A percentile compares a stretch with the other conserved stretches of the same genome.
Conservation (phyloP, 2,329 filamentous ascomycete genomes). For the Neonectria neomacrospora region DNA sequence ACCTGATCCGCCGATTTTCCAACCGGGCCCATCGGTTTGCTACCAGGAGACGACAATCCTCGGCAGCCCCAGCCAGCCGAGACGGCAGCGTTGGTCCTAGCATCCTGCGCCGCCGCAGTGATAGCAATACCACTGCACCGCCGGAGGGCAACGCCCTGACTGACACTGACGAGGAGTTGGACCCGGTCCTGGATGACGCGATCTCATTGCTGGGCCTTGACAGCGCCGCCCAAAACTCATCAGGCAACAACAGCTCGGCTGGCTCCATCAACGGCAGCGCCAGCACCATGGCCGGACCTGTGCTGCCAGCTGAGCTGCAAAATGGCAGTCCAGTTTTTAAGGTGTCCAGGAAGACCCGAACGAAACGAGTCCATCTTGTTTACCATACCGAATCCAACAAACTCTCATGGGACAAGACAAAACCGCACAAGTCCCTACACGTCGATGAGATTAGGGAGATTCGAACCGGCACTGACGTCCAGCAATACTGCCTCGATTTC, state of each 20-base stretch:
- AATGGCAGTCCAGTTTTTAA: constrained; percentile 84
- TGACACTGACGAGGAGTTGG: constrained; percentile 64
- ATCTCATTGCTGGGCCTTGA: constrained; percentile 56
- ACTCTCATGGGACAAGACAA: constrained; percentile 85
- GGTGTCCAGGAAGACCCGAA: constrained; percentile 83
- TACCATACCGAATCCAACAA: constrained; percentile 87
- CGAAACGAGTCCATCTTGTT: constrained; percentile 75
- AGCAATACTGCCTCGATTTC: constrained; percentile 89
- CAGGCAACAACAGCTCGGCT: constrained; percentile 59
- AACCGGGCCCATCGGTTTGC: constrained; percentile 79
- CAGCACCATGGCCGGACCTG: constrained; percentile 69
- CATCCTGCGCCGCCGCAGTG: constrained; percentile 86
- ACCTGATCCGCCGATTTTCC: constrained; percentile 85
- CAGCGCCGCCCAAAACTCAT: constrained; percentile 58
- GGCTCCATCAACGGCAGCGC: constrained; percentile 58
- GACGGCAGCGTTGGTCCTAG: constrained; percentile 91
- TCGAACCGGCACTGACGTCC: constrained; percentile 82
- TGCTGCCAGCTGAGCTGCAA: constrained; percentile 80
- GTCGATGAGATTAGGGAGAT: constrained; percentile 97
- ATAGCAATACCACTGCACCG: constrained; percentile 81
- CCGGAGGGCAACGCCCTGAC: constrained; percentile 57
- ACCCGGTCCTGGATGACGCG: constrained; percentile 48
- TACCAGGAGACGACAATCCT: constrained; percentile 78
- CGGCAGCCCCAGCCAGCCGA: constrained; percentile 78
- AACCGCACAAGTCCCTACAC: constrained; percentile 86